Percentiles rank a stretch among this genome's conserved stretches.
Evolutionary conservation across 768 basidiomycete genomes (phyloP).

Genomic region (Mycena epipterygia): DNA sequence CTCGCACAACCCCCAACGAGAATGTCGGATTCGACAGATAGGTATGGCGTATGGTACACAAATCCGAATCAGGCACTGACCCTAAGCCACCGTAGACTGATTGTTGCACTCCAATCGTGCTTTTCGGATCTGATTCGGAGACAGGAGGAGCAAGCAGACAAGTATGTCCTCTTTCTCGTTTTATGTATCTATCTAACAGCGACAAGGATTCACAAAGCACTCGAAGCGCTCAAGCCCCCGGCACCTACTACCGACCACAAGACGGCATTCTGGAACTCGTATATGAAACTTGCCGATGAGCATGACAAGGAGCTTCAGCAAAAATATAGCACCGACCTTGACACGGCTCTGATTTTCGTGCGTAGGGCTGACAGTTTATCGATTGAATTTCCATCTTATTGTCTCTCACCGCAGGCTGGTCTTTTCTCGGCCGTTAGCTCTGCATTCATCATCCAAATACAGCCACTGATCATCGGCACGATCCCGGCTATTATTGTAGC

Average conservation of each 20-base stretch:
- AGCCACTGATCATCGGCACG: not conserved
- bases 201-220: not conserved
- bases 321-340: conserved; percentile 16
- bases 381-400: not conserved
- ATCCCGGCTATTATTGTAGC: not conserved
- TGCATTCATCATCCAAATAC: conserved; percentile 13
- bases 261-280: conserved; percentile 12
- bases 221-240: not conserved
- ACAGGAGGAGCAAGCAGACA: conserved; percentile 1
- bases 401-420: not conserved
- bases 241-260: not conserved
- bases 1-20: too few relatives aligned
- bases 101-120: not conserved
- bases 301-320: conserved; percentile 19
- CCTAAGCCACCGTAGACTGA: not conserved
- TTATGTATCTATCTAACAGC: not conserved
- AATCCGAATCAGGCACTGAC: too few relatives aligned
- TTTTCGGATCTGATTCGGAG: not conserved
- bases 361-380: not conserved
- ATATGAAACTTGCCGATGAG: conserved; percentile 19
- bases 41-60: too few relatives aligned
- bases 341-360: conserved; percentile 19
- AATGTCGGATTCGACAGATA: too few relatives aligned
- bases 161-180: not conserved
- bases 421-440: conserved; percentile 24